These are phyloP conservation scores for Sporisorium reilianum DNA, from an alignment of 1,284 basidiomycete species.

Conservation along the genomic window DNA sequence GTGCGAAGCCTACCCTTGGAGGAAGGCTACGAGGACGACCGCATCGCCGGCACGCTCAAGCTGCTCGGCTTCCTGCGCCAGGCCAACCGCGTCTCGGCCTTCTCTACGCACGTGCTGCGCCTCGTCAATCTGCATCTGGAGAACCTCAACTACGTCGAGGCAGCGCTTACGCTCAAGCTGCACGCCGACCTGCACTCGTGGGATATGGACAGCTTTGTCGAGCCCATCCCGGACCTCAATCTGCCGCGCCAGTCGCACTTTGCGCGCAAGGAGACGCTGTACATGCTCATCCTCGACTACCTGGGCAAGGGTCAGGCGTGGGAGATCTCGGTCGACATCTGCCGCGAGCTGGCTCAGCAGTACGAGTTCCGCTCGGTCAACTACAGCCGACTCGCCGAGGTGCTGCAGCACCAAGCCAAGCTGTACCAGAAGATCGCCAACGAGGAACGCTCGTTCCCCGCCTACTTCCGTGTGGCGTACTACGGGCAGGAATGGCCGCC, in stretches of 20 bases:
- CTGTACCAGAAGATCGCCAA: constrained; percentile 63
- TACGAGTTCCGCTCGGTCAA: constrained; percentile 63
- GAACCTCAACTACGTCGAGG: constrained; percentile 89
- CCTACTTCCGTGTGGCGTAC: constrained; percentile 91
- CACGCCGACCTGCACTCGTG: constrained; percentile 94
- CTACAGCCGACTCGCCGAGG: constrained; percentile 72
- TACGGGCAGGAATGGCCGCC: constrained; percentile 85
- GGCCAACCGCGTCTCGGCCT: constrained; percentile 62
- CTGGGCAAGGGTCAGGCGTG: constrained; percentile 89
- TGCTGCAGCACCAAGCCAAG: constrained; percentile 62
- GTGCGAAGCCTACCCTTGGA: constrained; percentile 79
- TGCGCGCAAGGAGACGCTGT: constrained; percentile 81
- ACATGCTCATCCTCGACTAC: constrained; percentile 70
- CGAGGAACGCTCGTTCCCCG: constrained; percentile 57
- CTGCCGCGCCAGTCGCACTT: constrained; percentile 93
- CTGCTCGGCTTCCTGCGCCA: constrained; percentile 65
- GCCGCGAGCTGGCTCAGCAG: constrained; percentile 76
- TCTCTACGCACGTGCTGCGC: constrained; percentile 64
- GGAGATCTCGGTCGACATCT: constrained; percentile 92
- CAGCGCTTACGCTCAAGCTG: constrained; percentile 84
- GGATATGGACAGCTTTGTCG: constrained; percentile 79
- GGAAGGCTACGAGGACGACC: constrained; percentile 77
- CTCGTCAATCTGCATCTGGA: constrained; percentile 75
- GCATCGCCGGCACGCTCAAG: constrained; percentile 89
- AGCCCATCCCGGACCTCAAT: constrained; percentile 74